Percentiles rank a stretch among this genome's conserved stretches.
These are phyloP conservation scores for Pleurotus sapidus DNA, from an alignment of 768 basidiomycete genomes.

Conservation along the genomic window DNA sequence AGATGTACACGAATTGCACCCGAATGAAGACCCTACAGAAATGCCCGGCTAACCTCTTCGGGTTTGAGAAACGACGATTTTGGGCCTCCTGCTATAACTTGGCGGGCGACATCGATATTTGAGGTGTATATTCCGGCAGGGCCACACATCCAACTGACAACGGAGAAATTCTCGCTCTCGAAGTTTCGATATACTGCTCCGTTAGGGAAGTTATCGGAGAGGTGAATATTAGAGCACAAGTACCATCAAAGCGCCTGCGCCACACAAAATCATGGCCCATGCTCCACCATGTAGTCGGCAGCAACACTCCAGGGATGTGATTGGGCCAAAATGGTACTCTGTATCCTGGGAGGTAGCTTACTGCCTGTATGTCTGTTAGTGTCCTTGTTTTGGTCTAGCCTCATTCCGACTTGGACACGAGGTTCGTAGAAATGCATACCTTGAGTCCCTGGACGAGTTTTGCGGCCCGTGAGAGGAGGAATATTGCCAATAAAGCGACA, in stretches of 20 bases:
- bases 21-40: constrained; percentile 25
- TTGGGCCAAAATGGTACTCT: constrained; percentile 39
- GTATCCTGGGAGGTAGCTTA: constrained; percentile 35
- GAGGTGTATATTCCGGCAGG: constrained; percentile 35
- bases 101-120: constrained; percentile 45
- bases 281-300: constrained; percentile 45
- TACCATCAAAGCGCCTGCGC: constrained; percentile 30
- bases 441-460: constrained; percentile 26
- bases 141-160: constrained; percentile 38
- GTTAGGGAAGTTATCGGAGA: neutral
- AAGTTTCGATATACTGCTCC: constrained; percentile 31
- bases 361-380: no score
- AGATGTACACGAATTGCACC: no score
- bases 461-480: constrained; percentile 27
- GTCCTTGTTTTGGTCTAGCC: no score
- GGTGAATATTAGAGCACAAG: neutral
- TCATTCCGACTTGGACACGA: no score
- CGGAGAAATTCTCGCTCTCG: constrained; percentile 35
- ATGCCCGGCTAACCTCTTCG: constrained; percentile 20
- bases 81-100: constrained; percentile 36
- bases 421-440: constrained; percentile 18
- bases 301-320: constrained; percentile 27
- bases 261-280: constrained; percentile 33
- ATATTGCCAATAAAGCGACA: constrained; percentile 13
- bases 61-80: constrained; percentile 41